Conservation (phyloP, 2,329 filamentous ascomycete genomes). For the Hymenoscyphus fraxineus region DNA sequence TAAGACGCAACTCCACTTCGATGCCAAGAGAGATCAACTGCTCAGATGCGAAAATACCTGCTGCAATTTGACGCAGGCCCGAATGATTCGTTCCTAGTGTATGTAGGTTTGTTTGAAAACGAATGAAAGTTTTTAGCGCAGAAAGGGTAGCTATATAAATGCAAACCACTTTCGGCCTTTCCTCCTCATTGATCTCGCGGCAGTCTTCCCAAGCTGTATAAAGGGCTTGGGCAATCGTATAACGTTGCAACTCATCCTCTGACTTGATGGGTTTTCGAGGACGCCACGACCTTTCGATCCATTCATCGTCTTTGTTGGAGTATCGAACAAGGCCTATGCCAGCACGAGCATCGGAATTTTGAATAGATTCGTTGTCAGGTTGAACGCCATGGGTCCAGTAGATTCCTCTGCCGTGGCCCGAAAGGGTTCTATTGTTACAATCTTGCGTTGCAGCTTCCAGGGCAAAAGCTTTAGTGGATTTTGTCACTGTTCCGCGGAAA, state of each 20-base stretch:
- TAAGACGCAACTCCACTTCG: too few relatives aligned
- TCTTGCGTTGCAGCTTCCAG: background rate
- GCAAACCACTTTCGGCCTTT: background rate
- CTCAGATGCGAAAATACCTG: too few relatives aligned
- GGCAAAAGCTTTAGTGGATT: background rate
- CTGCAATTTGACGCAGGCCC: too few relatives aligned
- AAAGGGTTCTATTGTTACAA: background rate
- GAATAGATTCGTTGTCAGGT: background rate
- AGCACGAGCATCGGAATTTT: background rate
- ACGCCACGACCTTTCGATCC: background rate
- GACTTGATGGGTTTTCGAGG: background rate
- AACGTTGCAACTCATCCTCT: background rate
- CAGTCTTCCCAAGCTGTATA: background rate
- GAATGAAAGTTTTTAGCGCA: too few relatives aligned
- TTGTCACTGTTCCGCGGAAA: background rate
- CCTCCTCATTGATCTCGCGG: background rate
- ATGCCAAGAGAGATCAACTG: too few relatives aligned
- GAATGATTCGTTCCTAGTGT: too few relatives aligned
- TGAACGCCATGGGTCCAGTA: background rate
- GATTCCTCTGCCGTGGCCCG: background rate
- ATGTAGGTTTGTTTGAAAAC: too few relatives aligned
- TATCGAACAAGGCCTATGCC: background rate
- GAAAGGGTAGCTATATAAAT: background rate
- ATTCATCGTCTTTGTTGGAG: background rate
- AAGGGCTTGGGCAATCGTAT: background rate